Base-by-base conservation (phyloP, 1,284 basidiomycete species). In the Chiua sp. region DNA sequence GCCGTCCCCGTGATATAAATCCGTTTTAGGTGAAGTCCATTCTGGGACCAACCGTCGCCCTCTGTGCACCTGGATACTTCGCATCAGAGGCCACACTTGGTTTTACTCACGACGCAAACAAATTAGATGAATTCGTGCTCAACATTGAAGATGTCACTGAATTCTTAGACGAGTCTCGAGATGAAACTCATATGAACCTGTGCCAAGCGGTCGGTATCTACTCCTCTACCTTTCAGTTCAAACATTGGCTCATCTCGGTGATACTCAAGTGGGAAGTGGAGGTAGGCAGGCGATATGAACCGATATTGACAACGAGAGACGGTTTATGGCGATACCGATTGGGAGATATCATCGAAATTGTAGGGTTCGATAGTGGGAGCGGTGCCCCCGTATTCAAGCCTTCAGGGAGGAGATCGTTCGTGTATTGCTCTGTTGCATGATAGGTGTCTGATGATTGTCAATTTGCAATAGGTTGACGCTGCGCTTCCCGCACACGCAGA, bases 291-390 rank as follows among this genome's bases (percentile, higher is more conserved):
- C 49, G 42, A 2, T 72, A 70, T 37, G 62, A 72, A 28, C 53
- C 61, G 2, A 50, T 69, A 5, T 28, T 66, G 47, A 71, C 68
- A 7, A 70, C 69, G 13, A 57, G 58, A 33, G 57, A 66, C n/a
- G 69, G 69, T 4, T 48, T 72, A 37, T 72, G 70, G 70, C 63
- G 70, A 30, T 70, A 72, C 23, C 59, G 28, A 10, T 49, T 70
- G 4, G 68, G 65, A 1, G 70, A 71, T n/a, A 16, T 70, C 7
- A 1, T 72, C 8, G 16, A 48, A 8, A 58, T 71, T 20, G 11
- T 60, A 3, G 69, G 68, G 4, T 67, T 65, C 32, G 46, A 61
- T 22, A 1, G 48, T 1, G 51, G 55, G 22, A 47, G 13, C 2
- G 44, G 51, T 7, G 53, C 50, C 1, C 69, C 67, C 0, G 6